A percentile compares a stretch with the other conserved stretches of the same genome.
Conservation (phyloP, 1,284 basidiomycete genomes). For the Leccinum angustisporum region DNA sequence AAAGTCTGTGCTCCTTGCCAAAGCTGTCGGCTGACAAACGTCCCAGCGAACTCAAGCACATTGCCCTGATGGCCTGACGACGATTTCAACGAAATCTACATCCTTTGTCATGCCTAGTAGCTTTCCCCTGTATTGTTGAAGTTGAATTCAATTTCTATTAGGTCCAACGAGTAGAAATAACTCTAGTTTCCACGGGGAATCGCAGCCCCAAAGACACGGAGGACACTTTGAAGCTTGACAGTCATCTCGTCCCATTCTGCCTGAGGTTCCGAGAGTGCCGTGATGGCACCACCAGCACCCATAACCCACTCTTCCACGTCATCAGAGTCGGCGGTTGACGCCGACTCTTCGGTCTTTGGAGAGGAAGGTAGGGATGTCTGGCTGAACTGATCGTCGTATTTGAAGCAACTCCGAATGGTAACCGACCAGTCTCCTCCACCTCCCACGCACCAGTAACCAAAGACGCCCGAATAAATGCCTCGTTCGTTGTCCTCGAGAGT, state of each 20-base stretch:
- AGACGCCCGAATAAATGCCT: conserved; percentile 89
- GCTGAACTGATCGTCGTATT: conserved; percentile 50
- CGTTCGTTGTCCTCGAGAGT: conserved; percentile 73
- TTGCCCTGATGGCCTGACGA: conserved; percentile 69
- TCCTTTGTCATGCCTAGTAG: neutral
- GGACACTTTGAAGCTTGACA: conserved; percentile 76
- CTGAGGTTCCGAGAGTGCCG: conserved; percentile 83
- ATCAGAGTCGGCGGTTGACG: conserved; percentile 13
- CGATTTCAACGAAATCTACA: neutral
- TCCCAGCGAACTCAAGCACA: conserved; percentile 76
- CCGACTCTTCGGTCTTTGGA: conserved; percentile 13
- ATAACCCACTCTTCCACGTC: conserved; percentile 64
- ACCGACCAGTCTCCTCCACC: conserved; percentile 93
- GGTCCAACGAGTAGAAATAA: neutral
- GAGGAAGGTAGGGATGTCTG: conserved; percentile 10
- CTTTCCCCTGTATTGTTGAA: conserved; percentile 20
- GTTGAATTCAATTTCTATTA: conserved; percentile 32
- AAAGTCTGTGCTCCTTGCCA: conserved; percentile 39
- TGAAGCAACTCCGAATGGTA: conserved; percentile 92
- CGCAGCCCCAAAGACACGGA: conserved; percentile 54
- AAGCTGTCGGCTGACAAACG: conserved; percentile 10
- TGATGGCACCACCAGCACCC: conserved; percentile 95
- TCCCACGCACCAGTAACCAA: conserved; percentile 90
- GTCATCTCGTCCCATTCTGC: conserved; percentile 96
- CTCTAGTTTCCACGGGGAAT: conserved; percentile 22